These are phyloP conservation scores for Kwoniella sp. DNA, from an alignment of 768 basidiomycete genomes.

Conservation along the genomic window DNA sequence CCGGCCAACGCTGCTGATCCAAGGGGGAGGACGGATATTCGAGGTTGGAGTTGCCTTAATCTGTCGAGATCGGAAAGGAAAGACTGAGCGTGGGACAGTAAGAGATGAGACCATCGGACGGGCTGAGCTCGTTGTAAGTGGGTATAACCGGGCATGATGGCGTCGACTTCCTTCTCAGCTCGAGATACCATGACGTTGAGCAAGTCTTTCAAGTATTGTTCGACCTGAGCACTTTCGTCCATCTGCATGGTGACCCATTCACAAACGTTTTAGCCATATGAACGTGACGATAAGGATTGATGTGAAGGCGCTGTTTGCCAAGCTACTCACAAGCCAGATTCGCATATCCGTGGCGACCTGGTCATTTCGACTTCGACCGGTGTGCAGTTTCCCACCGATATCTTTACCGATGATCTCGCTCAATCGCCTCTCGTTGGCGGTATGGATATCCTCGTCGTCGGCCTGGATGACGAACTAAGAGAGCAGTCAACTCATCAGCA, in stretches of 20 bases:
- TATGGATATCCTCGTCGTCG: constrained; percentile 99
- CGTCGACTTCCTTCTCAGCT: constrained; percentile 89
- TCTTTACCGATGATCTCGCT: constrained; percentile 86
- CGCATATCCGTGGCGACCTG: constrained; percentile 99
- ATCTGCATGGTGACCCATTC: constrained; percentile 58
- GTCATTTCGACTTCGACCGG: constrained; percentile 94
- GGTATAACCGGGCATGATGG: constrained; percentile 92
- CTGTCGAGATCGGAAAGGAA: constrained; percentile 87
- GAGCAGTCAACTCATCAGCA: too few species aligned
- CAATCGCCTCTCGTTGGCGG: constrained; percentile 92
- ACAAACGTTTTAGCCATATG: too few species aligned
- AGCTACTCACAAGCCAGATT: constrained; percentile 75
- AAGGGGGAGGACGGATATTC: constrained; percentile 88
- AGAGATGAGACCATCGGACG: constrained; percentile 96
- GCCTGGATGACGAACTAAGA: constrained; percentile 70
- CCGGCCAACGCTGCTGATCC: constrained; percentile 95
- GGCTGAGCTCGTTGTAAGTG: constrained; percentile 97
- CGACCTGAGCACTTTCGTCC: constrained; percentile 70
- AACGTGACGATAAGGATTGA: too few species aligned
- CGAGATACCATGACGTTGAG: constrained; percentile 86
- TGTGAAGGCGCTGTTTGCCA: too few species aligned
- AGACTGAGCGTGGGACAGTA: constrained; percentile 91
- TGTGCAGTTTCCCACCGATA: constrained; percentile 92
- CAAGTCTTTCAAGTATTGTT: constrained; percentile 70
- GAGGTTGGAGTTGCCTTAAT: constrained; percentile 77